Conservation (phyloP, 1,284 basidiomycete genomes). For the Trametes sp. region DNA sequence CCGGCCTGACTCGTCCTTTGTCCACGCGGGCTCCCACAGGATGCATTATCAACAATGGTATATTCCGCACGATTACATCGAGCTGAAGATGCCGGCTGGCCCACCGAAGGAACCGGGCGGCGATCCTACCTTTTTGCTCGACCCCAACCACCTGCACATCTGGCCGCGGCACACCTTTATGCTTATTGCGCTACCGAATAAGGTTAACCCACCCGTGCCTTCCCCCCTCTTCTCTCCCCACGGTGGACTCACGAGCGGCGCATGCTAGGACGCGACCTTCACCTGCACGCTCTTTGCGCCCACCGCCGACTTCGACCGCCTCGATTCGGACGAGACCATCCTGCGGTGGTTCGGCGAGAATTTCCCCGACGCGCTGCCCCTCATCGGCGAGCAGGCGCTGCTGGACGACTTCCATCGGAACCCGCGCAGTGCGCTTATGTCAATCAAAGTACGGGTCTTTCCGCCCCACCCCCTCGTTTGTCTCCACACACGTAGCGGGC, state of each 20-base stretch:
- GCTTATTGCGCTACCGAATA: constrained; percentile 97
- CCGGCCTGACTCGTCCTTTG: constrained; percentile 24
- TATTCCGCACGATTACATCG: constrained; percentile 95
- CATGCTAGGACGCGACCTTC: constrained; percentile 78
- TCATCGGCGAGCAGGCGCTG: constrained; percentile 84
- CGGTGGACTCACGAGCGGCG: constrained; percentile 34
- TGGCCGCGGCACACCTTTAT: constrained; percentile 99
- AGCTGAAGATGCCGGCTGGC: constrained; percentile 93
- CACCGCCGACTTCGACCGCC: constrained; percentile 75
- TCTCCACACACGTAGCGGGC: background rate
- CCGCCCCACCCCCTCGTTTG: constrained; percentile 15
- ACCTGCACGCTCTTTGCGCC: constrained; percentile 96
- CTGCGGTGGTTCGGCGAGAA: constrained; percentile 82
- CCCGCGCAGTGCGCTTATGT: constrained; percentile 89
- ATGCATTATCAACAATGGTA: constrained; percentile 96
- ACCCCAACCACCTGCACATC: constrained; percentile 97
- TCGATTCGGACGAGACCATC: constrained; percentile 67
- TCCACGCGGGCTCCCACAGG: constrained; percentile 52
- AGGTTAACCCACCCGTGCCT: constrained; percentile 57
- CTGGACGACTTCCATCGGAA: constrained; percentile 82
- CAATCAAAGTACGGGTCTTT: constrained; percentile 77
- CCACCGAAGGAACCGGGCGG: constrained; percentile 57
- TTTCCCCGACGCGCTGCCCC: constrained; percentile 87
- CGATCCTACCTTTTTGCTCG: constrained; percentile 79
- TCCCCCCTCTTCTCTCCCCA: constrained; percentile 35